Percentiles rank a stretch among this genome's conserved stretches.
Conservation (phyloP, 2,329 filamentous ascomycete species). For the Colletotrichum sp. region DNA sequence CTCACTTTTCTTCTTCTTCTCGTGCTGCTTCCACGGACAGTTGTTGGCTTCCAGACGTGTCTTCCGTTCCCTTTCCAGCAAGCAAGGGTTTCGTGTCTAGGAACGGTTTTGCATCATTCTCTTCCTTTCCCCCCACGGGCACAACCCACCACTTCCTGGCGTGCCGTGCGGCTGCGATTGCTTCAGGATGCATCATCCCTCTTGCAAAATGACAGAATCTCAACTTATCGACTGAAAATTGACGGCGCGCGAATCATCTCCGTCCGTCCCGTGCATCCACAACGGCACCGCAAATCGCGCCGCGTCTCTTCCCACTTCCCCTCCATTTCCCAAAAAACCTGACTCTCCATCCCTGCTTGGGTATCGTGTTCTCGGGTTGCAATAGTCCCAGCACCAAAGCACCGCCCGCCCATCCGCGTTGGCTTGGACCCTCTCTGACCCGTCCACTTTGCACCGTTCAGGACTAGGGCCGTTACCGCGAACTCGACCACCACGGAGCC, state of each 20-base stretch:
- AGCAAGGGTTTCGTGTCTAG: neutral
- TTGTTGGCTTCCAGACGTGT: neutral
- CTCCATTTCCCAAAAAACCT: neutral
- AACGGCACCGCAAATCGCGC: constrained; percentile 8
- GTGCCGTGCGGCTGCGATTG: neutral
- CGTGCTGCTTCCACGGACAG: neutral
- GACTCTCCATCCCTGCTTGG: constrained; percentile 13
- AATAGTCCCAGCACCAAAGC: neutral
- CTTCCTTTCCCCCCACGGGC: neutral
- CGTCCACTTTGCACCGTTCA: neutral
- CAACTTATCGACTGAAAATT: neutral
- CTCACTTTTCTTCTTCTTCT: neutral
- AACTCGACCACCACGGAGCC: neutral
- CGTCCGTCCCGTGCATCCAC: constrained; percentile 18
- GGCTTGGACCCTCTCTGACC: constrained; percentile 1
- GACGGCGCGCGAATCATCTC: constrained; percentile 12
- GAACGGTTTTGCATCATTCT: constrained; percentile 2
- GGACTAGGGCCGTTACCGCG: neutral
- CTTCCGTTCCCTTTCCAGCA: neutral
- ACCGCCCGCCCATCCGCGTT: neutral
- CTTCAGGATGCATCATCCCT: constrained; percentile 12
- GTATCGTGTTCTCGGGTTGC: neutral
- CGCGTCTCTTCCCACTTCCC: neutral
- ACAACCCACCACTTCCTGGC: neutral
- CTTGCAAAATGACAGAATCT: neutral